phyloP scores from a whole-genome alignment of 2,329 filamentous ascomycete genomes.

The Zelopaecilomyces penicillatus region DNA sequence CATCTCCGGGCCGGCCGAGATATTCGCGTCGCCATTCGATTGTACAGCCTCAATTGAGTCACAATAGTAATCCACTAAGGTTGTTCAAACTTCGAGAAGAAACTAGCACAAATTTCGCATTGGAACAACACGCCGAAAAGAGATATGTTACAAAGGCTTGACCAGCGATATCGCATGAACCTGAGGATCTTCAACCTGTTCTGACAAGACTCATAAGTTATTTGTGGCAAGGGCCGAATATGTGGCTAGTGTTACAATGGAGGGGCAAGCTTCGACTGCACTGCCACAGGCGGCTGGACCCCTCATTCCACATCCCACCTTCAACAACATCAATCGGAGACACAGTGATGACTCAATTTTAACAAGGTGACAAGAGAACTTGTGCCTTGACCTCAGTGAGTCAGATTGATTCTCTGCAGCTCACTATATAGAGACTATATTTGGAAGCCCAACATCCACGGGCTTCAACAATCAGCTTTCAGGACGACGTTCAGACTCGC shows the following conservation, averaged over 20 bases:
- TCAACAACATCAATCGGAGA: background rate
- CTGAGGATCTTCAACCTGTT: no score
- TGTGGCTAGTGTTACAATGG: no score
- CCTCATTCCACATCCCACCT: conserved; percentile 13
- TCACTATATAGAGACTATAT: conserved; percentile 3
- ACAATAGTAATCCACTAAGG: no score
- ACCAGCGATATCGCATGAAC: no score
- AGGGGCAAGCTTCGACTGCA: conserved; percentile 3
- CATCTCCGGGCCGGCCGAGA: conserved; percentile 13
- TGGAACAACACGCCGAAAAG: no score
- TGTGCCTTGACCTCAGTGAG: conserved; percentile 2
- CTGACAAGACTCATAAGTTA: no score
- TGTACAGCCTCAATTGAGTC: no score
- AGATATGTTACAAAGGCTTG: no score
- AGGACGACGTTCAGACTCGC: conserved; percentile 42
- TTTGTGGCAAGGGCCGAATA: no score
- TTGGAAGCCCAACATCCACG: conserved; percentile 23
- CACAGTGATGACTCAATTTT: conserved; percentile 14
- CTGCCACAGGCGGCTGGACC: conserved; percentile 12
- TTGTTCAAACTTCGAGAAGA: no score
- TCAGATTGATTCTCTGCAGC: background rate
- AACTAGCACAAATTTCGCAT: no score
- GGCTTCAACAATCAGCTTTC: conserved; percentile 29
- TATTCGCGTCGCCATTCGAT: conserved; percentile 16
- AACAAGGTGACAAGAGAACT: background rate